These are phyloP conservation scores for Aspergillus affinis DNA, from an alignment of 495 filamentous ascomycete genomes.

Conservation along the genomic window DNA sequence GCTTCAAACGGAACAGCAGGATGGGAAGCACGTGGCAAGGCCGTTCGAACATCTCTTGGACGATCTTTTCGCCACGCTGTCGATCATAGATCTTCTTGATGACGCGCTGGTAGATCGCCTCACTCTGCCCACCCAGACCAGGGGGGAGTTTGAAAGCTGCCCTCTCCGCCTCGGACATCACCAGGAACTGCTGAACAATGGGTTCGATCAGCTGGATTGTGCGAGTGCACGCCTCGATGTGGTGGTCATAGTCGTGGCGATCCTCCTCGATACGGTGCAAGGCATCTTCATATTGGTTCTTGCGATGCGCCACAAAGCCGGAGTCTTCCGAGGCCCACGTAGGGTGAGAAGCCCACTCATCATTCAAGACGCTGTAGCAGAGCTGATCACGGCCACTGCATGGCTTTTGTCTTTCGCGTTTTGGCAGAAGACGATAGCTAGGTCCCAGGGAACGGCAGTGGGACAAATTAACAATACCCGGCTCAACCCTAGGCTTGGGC, in stretches of 20 bases:
- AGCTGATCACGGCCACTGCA: constrained; percentile 94
- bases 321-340: constrained; percentile 99
- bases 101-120: constrained; percentile 92
- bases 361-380: constrained; percentile 87
- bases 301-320: constrained; percentile 95
- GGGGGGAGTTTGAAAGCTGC: constrained; percentile 70
- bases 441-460: constrained; percentile 93
- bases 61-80: constrained; percentile 77
- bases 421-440: constrained; percentile 90
- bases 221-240: constrained; percentile 89
- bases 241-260: constrained; percentile 97
- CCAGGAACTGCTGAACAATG: constrained; percentile 81
- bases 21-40: constrained; percentile 84
- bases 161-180: constrained; percentile 69
- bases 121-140: constrained; percentile 88
- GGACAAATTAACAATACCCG: constrained; percentile 77
- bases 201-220: constrained; percentile 95
- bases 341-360: constrained; percentile 97
- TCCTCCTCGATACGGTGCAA: constrained; percentile 97
- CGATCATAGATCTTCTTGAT: constrained; percentile 97
- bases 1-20: constrained; percentile 81
- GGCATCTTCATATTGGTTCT: constrained; percentile 90
- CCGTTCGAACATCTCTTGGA: constrained; percentile 74
- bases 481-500: constrained; percentile 69
- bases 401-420: constrained; percentile 78